These are phyloP conservation scores for Colletotrichum sp. DNA, from an alignment of 2,329 filamentous ascomycete species.

Conservation along the genomic window DNA sequence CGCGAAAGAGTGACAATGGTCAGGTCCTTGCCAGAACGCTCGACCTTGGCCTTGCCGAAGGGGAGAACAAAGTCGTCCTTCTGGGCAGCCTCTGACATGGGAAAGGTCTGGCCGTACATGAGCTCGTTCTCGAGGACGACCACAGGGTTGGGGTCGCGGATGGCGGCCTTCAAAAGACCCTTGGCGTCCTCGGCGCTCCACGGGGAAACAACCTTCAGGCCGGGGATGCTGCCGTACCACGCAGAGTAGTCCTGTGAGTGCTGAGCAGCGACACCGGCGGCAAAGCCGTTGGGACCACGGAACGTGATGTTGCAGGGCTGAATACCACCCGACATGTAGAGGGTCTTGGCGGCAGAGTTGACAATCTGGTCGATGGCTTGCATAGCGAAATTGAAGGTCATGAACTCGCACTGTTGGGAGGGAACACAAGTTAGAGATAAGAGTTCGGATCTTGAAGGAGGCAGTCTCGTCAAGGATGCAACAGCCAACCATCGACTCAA, in stretches of 20 bases:
- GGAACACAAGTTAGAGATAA: neutral
- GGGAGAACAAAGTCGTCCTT: constrained; percentile 96
- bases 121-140: constrained; percentile 87
- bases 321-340: constrained; percentile 99
- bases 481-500: neutral
- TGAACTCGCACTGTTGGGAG: constrained; percentile 85
- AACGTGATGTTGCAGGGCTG: constrained; percentile 99
- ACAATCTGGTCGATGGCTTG: constrained; percentile 99
- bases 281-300: constrained; percentile 98
- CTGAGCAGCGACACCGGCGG: constrained; percentile 92
- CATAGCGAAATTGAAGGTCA: constrained; percentile 99
- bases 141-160: constrained; percentile 97
- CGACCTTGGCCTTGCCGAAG: constrained; percentile 99
- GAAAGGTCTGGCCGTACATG: constrained; percentile 94
- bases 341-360: constrained; percentile 98
- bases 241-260: constrained; percentile 99
- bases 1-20: constrained; percentile 95
- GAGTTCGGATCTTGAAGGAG: neutral
- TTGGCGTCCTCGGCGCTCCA: constrained; percentile 99
- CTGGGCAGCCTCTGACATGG: constrained; percentile 96
- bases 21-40: constrained; percentile 93
- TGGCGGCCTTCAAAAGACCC: constrained; percentile 96
- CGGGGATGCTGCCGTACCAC: constrained; percentile 98
- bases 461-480: neutral
- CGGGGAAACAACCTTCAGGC: constrained; percentile 93